Conservation (phyloP, 73 alveolate genomes). For the Tetrahymena malaccensis region DNA sequence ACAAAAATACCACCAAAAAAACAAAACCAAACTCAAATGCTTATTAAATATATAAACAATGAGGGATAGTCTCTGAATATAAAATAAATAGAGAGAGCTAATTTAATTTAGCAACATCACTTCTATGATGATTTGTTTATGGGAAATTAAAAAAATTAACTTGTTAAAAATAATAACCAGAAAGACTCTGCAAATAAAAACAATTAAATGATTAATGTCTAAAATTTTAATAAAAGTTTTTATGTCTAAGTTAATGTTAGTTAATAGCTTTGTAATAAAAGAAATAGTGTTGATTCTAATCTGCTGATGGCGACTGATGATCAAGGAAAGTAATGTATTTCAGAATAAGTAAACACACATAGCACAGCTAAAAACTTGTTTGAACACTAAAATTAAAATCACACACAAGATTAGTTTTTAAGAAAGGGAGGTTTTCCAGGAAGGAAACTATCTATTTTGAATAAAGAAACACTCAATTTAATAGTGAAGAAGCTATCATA, state of each 20-base stretch:
- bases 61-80: background rate
- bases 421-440: background rate
- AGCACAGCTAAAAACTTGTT: background rate
- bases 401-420: background rate
- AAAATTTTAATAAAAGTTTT: background rate
- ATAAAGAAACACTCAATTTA: background rate
- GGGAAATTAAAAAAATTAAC: background rate
- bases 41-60: background rate
- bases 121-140: background rate
- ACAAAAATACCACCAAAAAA: background rate
- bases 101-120: background rate
- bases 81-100: background rate
- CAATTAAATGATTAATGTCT: background rate
- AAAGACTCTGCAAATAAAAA: background rate
- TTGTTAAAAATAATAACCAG: background rate
- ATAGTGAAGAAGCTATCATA: background rate
- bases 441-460: background rate
- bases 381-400: background rate
- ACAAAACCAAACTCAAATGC: background rate
- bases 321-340: background rate
- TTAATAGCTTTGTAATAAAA: background rate
- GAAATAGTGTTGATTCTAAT: background rate
- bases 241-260: background rate
- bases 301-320: background rate
- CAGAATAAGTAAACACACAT: background rate